Evolutionary conservation across 1,284 basidiomycete genomes (phyloP), one percentile per base, ranked within the genome.

Genomic region (Cryptococcus sp.): DNA sequence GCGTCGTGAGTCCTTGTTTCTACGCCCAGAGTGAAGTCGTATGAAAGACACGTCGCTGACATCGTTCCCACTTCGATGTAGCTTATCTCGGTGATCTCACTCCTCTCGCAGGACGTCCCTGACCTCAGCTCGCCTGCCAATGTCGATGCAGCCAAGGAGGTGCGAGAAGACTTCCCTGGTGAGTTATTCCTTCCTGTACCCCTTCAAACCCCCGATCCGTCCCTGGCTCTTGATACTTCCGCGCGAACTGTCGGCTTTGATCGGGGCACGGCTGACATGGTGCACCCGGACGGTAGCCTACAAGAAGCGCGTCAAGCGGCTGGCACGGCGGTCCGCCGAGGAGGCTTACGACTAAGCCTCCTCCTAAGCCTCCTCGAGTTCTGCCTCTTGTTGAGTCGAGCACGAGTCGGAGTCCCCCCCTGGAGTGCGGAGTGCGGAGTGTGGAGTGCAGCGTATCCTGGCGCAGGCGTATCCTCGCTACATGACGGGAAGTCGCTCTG

Each of bases 111-210:
- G 48, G 91, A 98, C 71, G 85, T 83, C 38, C 96, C 95, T 35
- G 94, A 95, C 78, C 82, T 87, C 58, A 93, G 95, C 76, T 97
- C 93, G 62, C 95, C 95, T 2, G 95, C 95, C 1, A 98, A 98
- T 71, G 89, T 98, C 23, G 94, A 98, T 70, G 95, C 96, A 0
- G 93, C 93, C 18, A 93, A 92, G 72, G 86, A 95, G 75, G 85
- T 93, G 21, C 82, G 91, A 65, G 87, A 84, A 46, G 84, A 92
- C 71, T 79, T 84, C 40, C 79, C 81, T 44, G 80, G 88, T 88
- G 70, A 49, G 84, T 74, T n/a, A 21, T 9, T 38, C 20, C 12
- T 12, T 39, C 38, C n/a, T n/a, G 38, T 46, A 20, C 35, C 42
- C 35, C 24, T 37, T 24, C 18, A 36, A 39, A 43, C 36, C 20